Evolutionary conservation across 805 yeast genomes (phyloP).

Genomic region (Pichia thaimueangensis): DNA sequence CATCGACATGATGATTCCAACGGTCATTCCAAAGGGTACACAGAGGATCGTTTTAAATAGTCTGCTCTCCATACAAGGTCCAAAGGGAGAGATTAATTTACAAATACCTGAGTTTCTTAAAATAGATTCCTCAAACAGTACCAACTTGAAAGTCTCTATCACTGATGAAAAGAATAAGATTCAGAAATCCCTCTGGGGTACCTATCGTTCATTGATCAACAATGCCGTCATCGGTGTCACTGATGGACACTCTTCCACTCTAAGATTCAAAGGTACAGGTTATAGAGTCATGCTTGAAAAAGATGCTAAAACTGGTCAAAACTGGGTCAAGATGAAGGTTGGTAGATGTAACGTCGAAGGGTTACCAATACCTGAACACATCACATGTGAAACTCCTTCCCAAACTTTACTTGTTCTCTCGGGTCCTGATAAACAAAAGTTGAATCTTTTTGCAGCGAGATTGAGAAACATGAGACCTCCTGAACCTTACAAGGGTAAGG

Average conservation of each 20-base stretch:
- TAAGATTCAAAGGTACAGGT: slow-evolving; percentile 94
- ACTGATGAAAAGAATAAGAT: slow-evolving; percentile 54
- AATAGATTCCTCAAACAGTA: slow-evolving; percentile 30
- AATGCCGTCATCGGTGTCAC: slow-evolving; percentile 83
- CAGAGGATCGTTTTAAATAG: slow-evolving; percentile 51
- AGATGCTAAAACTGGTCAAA: slow-evolving; percentile 39
- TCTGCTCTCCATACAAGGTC: slow-evolving; percentile 61
- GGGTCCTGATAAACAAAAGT: slow-evolving; percentile 84
- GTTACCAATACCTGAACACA: slow-evolving; percentile 67
- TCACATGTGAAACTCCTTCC: slow-evolving; percentile 69
- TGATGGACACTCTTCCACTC: slow-evolving; percentile 85
- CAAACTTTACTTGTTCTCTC: slow-evolving; percentile 83
- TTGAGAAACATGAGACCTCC: slow-evolving; percentile 88
- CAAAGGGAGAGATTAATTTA: slow-evolving; percentile 60
- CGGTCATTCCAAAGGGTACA: slow-evolving; percentile 60
- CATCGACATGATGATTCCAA: slow-evolving; percentile 48
- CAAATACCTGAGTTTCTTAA: slow-evolving; percentile 69
- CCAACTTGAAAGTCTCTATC: slow-evolving; percentile 29
- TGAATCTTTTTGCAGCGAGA: slow-evolving; percentile 81
- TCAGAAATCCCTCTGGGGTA: slow-evolving; percentile 94
- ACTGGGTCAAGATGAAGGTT: slow-evolving; percentile 68
- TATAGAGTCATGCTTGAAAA: slow-evolving; percentile 76
- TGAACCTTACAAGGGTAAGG: slow-evolving; percentile 98
- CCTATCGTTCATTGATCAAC: slow-evolving; percentile 69
- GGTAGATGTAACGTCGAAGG: slow-evolving; percentile 83